phyloP scores from a whole-genome alignment of 176 grass and related monocot genomes.

The Secale cereale region DNA sequence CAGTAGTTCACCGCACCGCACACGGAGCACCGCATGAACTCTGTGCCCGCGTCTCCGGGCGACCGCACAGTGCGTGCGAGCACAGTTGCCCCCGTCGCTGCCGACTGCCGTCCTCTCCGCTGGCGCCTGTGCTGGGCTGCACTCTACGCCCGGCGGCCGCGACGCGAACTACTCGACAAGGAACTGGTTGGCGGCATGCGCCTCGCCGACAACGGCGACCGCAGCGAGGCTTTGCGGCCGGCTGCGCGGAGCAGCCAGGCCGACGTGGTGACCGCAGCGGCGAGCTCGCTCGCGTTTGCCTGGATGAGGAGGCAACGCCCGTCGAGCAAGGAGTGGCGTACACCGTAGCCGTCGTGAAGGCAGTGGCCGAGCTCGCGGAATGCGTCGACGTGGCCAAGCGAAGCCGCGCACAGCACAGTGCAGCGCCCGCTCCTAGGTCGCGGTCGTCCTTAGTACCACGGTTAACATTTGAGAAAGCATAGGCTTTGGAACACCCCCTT shows the following conservation, averaged over 20 bases:
- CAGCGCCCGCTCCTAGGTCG: constrained; percentile 48
- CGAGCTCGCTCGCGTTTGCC: constrained; percentile 46
- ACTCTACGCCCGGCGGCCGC: not conserved
- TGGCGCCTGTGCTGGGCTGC: not conserved
- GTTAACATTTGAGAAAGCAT: too few species aligned
- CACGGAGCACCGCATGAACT: too few species aligned
- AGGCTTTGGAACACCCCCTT: too few species aligned
- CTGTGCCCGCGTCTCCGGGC: too few species aligned
- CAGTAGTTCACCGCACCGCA: too few species aligned
- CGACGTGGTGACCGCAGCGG: not conserved
- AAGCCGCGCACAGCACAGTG: constrained; percentile 57
- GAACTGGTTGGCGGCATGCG: too few species aligned
- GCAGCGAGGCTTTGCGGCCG: not conserved
- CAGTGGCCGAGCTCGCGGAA: constrained; percentile 77
- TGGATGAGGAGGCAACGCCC: constrained; percentile 45
- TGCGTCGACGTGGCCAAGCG: constrained; percentile 69
- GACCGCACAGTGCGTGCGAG: too few species aligned
- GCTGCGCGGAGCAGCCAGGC: not conserved
- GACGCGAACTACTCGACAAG: not conserved
- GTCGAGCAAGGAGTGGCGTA: constrained; percentile 39
- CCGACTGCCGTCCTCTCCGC: constrained; percentile 13
- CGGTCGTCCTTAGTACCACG: constrained; percentile 45
- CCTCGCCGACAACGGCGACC: too few species aligned
- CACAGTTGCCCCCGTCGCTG: too few species aligned
- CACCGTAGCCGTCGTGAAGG: constrained; percentile 71